Base-by-base conservation (phyloP, 192 early-diverging fungal species). In the Spizellomyces punctatus region DNA sequence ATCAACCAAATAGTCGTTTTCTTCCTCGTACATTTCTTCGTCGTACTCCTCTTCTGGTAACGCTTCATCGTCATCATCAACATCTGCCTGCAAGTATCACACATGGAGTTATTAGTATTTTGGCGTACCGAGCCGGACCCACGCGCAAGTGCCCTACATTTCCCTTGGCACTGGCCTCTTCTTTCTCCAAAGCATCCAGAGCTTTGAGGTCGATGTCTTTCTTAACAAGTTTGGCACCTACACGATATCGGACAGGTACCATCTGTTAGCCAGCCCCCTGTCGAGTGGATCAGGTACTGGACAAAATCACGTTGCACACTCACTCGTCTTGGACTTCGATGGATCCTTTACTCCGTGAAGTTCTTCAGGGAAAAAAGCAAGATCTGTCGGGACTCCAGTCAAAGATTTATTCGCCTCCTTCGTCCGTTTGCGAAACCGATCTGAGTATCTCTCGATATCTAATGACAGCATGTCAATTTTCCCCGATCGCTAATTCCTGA, bases 371-470 rank as follows among this genome's bases (percentile, higher is more conserved):
- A 74, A 74, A 44, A 74, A 74, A 8, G 42, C 8, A 6, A 74
- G 58, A 65, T 65, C 50, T 17, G 71, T 63, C 22, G 69, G 69
- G 14, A 71, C 60, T 8, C n/a, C 19, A 42, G 46, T 46, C 19
- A 71, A 6, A 21, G 71, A 10, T 6, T 72, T 72, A 19, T 27
- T 16, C 8, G 16, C 14, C 10, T 36, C 46, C 46, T 16, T 19
- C 46, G 8, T 21, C 4, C 17, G 14, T n/a, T 56, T 63, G 6
- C 46, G 19, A 42, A 72, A 72, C 5, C 63, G 46, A 52, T 72
- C 71, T 10, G 71, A 72, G 14, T 64, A 72, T 27, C 71, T 61
- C 44, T 72, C 71, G 21, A 72, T 64, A 36, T 72, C 71, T 36
- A 36, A 36, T 36, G 27, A 50, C 58, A 10, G 1, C 21, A 41